Base-by-base conservation (phyloP, 345 rosid species). In the Toxicodendron radicans region DNA sequence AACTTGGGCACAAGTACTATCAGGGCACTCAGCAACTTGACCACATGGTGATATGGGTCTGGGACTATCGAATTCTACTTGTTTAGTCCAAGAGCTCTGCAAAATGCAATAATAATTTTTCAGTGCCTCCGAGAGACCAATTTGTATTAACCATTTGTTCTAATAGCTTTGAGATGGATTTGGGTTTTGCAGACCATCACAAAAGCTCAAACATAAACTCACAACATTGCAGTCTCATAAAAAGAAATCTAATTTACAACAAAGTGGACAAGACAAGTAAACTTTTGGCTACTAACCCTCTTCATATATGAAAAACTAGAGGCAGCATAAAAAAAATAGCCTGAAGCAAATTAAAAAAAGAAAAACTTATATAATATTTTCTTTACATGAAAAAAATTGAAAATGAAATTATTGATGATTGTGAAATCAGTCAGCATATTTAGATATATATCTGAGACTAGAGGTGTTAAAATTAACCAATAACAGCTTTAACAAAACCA, bases 31-130 rank as follows among this genome's bases (percentile, higher is more conserved):
- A 51, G 85, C 76, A 65, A 84, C 71, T 74, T 66, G 82, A 79
- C 83, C 66, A 68, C 65, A 24, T 24, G 78, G 78, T 52, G 83
- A 79, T 58, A 66, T 67, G 51, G 80, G 74, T 18, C n/a, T 20
- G 5, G 83, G 84, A 75, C 87, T 83, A 52, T 86, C 83, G 43
- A 79, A 78, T 72, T 82, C 87, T 24, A 75, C 87, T 72, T 79
- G 81, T 70, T 83, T 88, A 30, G 89, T 88, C 89, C 89, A 86
- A 72, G 88, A 88, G 73, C 85, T 86, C 92, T 88, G 79, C 75
- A 73, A 73, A 73, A 70, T 45, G 21, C 23, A 67, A 53, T 17
- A 10, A 35, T 58, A 56, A 45, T 41, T 71, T 41, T 41, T 21
- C n/a, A 33, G 52, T 23, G 35, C 61, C 56, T 45, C 32, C 23